phyloP scores from a whole-genome alignment of 139 green algal genomes.

The Auxenochlorella pyrenoidosa region DNA sequence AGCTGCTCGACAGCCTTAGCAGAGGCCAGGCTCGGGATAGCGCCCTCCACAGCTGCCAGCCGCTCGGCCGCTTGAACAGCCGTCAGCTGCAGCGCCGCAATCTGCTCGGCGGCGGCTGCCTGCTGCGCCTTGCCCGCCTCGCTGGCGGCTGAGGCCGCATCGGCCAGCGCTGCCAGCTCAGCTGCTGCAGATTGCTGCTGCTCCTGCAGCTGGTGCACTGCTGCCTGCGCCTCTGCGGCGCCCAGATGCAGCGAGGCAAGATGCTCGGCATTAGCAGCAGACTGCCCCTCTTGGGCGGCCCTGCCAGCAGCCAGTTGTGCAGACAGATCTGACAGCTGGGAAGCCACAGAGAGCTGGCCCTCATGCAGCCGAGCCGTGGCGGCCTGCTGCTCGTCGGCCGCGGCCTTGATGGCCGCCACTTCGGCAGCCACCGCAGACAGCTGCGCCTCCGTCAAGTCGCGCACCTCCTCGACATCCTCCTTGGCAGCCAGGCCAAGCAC shows the following conservation, averaged over 20 bases:
- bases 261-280: too few relatives aligned
- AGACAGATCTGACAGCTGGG: too few relatives aligned
- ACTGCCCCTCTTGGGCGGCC: too few relatives aligned
- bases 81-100: not conserved
- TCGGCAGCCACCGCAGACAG: not conserved
- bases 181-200: not conserved
- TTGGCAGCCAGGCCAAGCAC: not conserved
- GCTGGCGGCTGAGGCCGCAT: not conserved
- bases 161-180: not conserved
- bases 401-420: not conserved
- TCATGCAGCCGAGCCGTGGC: too few relatives aligned
- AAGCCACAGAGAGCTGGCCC: too few relatives aligned
- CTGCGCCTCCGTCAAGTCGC: not conserved
- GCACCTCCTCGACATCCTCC: not conserved
- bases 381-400: not conserved
- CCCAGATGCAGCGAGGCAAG: too few relatives aligned
- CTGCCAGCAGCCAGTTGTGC: too few relatives aligned
- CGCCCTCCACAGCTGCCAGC: constrained; percentile 4
- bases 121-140: not conserved
- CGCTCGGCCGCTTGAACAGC: not conserved
- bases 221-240: too few relatives aligned
- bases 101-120: not conserved
- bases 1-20: not conserved
- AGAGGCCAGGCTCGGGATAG: not conserved
- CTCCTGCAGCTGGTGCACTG: too few relatives aligned